phyloP scores from a whole-genome alignment of 2,329 filamentous ascomycete species.

The Alternaria postmessia region DNA sequence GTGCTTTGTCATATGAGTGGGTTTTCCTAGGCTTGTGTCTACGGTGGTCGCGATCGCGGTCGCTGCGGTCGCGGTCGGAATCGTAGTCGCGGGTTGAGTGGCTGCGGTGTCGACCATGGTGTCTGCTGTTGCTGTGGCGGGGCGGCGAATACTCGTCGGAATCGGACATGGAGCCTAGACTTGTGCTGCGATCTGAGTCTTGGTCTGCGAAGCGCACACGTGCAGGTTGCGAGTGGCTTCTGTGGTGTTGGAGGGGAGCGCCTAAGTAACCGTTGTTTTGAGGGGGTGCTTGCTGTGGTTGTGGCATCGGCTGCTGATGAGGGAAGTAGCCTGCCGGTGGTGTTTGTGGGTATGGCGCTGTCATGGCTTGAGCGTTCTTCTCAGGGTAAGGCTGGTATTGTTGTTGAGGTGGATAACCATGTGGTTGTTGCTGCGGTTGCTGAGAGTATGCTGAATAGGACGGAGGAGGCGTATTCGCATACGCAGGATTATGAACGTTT shows the following conservation, averaged over 20 bases:
- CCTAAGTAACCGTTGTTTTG: constrained; percentile 34
- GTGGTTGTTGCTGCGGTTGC: constrained; percentile 30
- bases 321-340: constrained; percentile 27
- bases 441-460: constrained; percentile 29
- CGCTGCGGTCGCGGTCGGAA: constrained; percentile 6
- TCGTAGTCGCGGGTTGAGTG: constrained; percentile 8
- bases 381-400: constrained; percentile 12
- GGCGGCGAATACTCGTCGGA: constrained; percentile 24
- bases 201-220: constrained; percentile 43
- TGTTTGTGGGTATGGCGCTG: constrained; percentile 29
- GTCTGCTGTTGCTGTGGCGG: constrained; percentile 21
- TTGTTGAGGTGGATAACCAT: constrained; percentile 29
- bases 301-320: constrained; percentile 8
- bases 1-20: constrained; percentile 10
- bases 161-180: constrained; percentile 28
- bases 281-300: constrained; percentile 18
- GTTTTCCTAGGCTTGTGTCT: constrained; percentile 8
- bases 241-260: constrained; percentile 33
- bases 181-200: constrained; percentile 30
- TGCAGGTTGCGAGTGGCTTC: constrained; percentile 45
- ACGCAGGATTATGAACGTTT: constrained; percentile 18
- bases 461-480: constrained; percentile 18
- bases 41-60: constrained; percentile 6
- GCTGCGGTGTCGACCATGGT: constrained; percentile 21
- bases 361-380: constrained; percentile 15